Base-by-base conservation (phyloP, 805 yeast genomes). In the Pichia thaimueangensis region DNA sequence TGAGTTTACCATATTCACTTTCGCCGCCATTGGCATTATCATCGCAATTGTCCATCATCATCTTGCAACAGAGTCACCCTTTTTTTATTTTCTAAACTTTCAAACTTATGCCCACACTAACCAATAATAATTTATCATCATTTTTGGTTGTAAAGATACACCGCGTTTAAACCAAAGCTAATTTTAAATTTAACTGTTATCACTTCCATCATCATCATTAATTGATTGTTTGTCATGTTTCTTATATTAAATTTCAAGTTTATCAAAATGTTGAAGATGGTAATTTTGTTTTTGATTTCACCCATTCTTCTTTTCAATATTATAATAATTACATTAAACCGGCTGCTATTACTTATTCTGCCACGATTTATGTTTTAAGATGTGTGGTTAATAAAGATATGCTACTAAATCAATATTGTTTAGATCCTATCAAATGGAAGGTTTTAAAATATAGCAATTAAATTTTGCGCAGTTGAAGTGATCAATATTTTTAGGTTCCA, bases 401-500 rank as follows among this genome's bases (percentile, higher is more conserved):
- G 44, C 97, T 97, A 0, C 69, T 91, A 57, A 91, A 91, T 59
- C 95, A 88, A 58, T 97, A 97, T 9, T 91, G 96, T 59, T 69
- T 91, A 50, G 68, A 73, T 40, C 96, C 97, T 1, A 76, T 91
- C 39, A 66, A 77, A 7, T 78, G 89, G 22, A 64, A 64, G 2
- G 74, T 82, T 37, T 88, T 88, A 5, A 66, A 69, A 34, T 74
- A 74, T 10, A 74, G 82, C 97, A 2, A 74, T 80, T 17, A 74
- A 73, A 29, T 89, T 84, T 13, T 91, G 94, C 35, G 98, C 97
- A 2, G 95, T 87, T 29, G 97, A 89, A 16, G 93, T 88, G 35
- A 96, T 96, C 8, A 91, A 91, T 60, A 97, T 91, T 9, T 82
- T 89, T 64, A 91, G 97, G 1, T 83, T 96, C 1, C 97, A 93